Base-by-base conservation (phyloP, 305 asterid species). In the Solanum aculeatissimum region DNA sequence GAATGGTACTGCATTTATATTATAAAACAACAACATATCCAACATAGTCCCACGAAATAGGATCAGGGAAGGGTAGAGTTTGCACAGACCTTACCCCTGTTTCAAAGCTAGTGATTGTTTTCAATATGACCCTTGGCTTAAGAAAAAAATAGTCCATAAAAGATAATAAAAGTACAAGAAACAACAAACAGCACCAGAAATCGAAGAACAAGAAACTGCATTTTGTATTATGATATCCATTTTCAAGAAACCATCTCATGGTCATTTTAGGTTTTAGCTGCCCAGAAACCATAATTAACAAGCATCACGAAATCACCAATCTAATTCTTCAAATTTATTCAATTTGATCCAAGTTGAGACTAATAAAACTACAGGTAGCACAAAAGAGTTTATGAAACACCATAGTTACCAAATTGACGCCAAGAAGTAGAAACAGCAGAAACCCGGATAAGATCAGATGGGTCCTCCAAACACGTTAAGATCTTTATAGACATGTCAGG, bases 401-500 rank as follows among this genome's bases (percentile, higher is more conserved):
- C 25, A 47, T 15, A 75, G 16, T 29, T 89, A 95, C 98, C 95
- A 74, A 92, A 92, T 7, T 85, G 92, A 43, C 90, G 93, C 98
- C 98, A 95, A 63, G 93, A 92, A 60, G 88, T 89, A 29, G 98
- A 95, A 80, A 95, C 98, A 21, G 91, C 91, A 58, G 91, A 74
- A 23, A 87, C 91, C 25, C 95, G 95, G 63, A 92, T 90, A 74
- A 95, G 91, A 91, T 95, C 94, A 81, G 93, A 85, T 19, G 97
- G 97, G 85, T 95, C 92, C 54, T 92, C 92, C 93, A 93, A 89
- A 84, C 85, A 88, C 88, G 63, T 82, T 71, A 95, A 89, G 85
- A 93, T 92, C 81, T 88, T 90, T 3, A 87, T 11, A 58, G 94
- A 90, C 89, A 93, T 82, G 54, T 95, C 98, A 75, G 85, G 83